Conservation (phyloP, 129 eudicot species). For the Flaveria trinervia region DNA sequence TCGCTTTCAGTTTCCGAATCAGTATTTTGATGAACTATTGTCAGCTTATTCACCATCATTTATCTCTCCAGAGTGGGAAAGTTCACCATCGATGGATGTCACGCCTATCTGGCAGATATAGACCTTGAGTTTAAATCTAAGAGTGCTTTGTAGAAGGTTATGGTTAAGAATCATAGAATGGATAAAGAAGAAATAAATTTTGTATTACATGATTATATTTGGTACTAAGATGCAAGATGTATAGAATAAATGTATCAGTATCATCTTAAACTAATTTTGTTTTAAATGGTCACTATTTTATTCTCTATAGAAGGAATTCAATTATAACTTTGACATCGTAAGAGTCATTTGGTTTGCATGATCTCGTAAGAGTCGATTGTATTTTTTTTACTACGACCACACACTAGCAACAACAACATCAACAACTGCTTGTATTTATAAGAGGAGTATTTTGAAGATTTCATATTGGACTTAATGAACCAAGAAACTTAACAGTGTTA, state of each 20-base stretch:
- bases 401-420: too few relatives aligned
- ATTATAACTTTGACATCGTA: too few relatives aligned
- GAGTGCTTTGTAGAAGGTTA: conserved; percentile 35
- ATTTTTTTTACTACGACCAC: too few relatives aligned
- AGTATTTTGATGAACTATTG: conserved; percentile 35
- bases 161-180: background rate
- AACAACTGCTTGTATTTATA: too few relatives aligned
- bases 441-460: too few relatives aligned
- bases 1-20: conserved; percentile 27
- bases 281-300: background rate
- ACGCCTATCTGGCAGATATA: conserved; percentile 33
- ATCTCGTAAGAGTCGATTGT: too few relatives aligned
- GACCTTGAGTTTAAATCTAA: conserved; percentile 43
- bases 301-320: too few relatives aligned
- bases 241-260: background rate
- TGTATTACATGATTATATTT: background rate
- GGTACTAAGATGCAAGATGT: background rate
- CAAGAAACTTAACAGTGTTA: too few relatives aligned
- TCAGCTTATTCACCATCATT: conserved; percentile 48
- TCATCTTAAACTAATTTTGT: background rate
- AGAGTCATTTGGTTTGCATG: too few relatives aligned
- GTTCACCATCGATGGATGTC: conserved; percentile 58
- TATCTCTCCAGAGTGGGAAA: conserved; percentile 55
- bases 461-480: too few relatives aligned
- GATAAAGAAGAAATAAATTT: background rate